A percentile compares a stretch with the other conserved stretches of the same genome.
These are phyloP conservation scores for Mrakia frigida DNA, from an alignment of 768 basidiomycete species.

Conservation along the genomic window DNA sequence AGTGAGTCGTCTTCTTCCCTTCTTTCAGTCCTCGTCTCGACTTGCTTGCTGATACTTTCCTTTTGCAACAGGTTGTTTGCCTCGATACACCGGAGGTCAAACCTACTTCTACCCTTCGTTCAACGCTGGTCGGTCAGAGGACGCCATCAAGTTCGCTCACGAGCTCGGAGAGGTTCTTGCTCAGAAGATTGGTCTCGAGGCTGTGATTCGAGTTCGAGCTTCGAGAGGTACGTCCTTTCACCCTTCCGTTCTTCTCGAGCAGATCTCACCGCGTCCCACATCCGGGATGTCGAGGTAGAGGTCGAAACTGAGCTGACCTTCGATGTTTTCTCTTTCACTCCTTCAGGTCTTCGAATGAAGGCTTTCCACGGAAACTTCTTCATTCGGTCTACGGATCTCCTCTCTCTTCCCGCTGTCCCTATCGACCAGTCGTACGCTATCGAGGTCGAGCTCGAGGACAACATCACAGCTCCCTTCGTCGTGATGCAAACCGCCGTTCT, in stretches of 20 bases:
- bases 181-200: constrained; percentile 91
- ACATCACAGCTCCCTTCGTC: constrained; percentile 80
- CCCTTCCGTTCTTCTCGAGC: too few species aligned
- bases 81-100: constrained; percentile 95
- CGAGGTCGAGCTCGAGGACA: constrained; percentile 92
- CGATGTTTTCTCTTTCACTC: background rate
- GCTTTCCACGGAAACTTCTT: constrained; percentile 99
- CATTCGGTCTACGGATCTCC: constrained; percentile 89
- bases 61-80: constrained; percentile 63
- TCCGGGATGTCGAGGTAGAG: too few species aligned
- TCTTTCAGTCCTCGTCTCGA: background rate
- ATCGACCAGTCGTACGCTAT: constrained; percentile 93
- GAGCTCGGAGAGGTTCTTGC: constrained; percentile 91
- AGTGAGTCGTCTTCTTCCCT: constrained; percentile 49
- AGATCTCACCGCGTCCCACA: too few species aligned
- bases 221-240: constrained; percentile 61
- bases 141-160: constrained; percentile 96
- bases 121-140: constrained; percentile 87
- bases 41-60: background rate
- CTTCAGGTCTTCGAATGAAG: constrained; percentile 79
- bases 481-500: constrained; percentile 92
- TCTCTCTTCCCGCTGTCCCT: constrained; percentile 95
- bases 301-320: background rate
- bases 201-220: constrained; percentile 96
- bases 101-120: constrained; percentile 98